These are phyloP conservation scores for Colletotrichum navitas DNA, from an alignment of 2,329 filamentous ascomycete species.

Conservation along the genomic window DNA sequence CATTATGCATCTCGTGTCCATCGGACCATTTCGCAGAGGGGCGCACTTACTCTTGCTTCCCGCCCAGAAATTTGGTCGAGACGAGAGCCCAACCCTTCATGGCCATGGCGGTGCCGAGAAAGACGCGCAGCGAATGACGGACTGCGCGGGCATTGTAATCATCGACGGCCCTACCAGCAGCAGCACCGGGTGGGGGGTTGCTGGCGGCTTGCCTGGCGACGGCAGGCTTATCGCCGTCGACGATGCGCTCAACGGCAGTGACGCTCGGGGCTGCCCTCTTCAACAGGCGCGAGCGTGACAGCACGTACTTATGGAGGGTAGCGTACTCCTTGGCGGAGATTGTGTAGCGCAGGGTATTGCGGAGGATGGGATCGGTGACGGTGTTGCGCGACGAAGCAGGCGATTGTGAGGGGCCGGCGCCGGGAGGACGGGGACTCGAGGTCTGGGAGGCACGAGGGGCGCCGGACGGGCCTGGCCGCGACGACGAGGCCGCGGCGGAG, in stretches of 20 bases:
- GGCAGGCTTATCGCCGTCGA: conserved; percentile 48
- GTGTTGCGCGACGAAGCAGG: conserved; percentile 41
- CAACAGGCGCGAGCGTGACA: conserved; percentile 76
- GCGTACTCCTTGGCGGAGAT: conserved; percentile 89
- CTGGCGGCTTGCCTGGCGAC: conserved; percentile 36
- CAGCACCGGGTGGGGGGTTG: conserved; percentile 43
- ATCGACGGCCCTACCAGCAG: conserved; percentile 57
- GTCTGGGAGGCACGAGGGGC: conserved; percentile 17
- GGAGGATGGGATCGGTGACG: conserved; percentile 75
- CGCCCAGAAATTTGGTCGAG: conserved; percentile 63
- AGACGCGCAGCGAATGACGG: conserved; percentile 78
- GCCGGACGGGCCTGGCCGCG: conserved; percentile 35
- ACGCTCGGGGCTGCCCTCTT: conserved; percentile 68
- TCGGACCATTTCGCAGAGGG: neutral
- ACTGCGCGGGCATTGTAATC: conserved; percentile 79
- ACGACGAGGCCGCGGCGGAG: conserved; percentile 40
- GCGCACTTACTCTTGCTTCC: conserved; percentile 59
- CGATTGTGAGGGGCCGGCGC: conserved; percentile 27
- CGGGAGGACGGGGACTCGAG: conserved; percentile 33
- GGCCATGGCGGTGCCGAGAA: conserved; percentile 71
- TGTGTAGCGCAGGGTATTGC: conserved; percentile 88
- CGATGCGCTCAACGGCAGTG: conserved; percentile 65
- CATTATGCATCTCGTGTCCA: neutral
- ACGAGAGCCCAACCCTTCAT: conserved; percentile 70
- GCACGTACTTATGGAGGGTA: conserved; percentile 83